phyloP scores from a whole-genome alignment of 345 rosid genomes.

The Gossypium longicalyx region DNA sequence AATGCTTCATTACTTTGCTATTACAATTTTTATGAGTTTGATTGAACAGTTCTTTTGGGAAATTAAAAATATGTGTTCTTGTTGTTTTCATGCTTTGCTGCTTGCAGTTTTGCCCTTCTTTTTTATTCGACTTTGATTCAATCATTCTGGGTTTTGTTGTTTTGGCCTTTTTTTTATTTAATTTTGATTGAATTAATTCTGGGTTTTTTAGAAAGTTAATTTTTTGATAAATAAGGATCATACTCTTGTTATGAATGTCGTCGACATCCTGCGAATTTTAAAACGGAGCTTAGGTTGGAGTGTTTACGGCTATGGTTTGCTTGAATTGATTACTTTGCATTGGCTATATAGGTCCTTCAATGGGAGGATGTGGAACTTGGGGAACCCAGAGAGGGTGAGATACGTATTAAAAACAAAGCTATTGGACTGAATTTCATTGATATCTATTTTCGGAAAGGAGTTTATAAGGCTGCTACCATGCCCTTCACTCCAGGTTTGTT shows the following conservation, averaged over 20 bases:
- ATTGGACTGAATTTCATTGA: conserved; percentile 88
- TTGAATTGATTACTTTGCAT: not conserved
- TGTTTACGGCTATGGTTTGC: not conserved
- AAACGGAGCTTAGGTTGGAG: not conserved
- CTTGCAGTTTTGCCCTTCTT: not conserved
- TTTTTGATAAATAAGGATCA: not conserved
- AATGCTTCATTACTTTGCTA: not conserved
- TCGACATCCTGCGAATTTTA: not conserved
- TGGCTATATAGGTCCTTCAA: conserved; percentile 56
- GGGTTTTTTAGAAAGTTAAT: not conserved
- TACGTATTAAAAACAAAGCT: conserved; percentile 71
- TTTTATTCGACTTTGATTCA: not conserved
- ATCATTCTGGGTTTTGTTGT: not conserved
- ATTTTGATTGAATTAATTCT: not conserved
- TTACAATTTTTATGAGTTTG: not conserved
- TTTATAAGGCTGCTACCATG: conserved; percentile 54
- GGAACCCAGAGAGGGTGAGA: conserved; percentile 82
- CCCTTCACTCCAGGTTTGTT: conserved; percentile 85
- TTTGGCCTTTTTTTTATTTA: not conserved
- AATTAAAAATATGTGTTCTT: not conserved
- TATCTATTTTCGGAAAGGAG: conserved; percentile 76
- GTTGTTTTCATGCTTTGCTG: not conserved
- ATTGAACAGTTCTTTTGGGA: not conserved
- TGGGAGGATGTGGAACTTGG: conserved; percentile 88
- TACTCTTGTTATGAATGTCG: not conserved